A percentile compares a stretch with the other conserved stretches of the same genome.
These are phyloP conservation scores for Zygoascus biomembranicola DNA, from an alignment of 805 yeast species.

Conservation along the genomic window DNA sequence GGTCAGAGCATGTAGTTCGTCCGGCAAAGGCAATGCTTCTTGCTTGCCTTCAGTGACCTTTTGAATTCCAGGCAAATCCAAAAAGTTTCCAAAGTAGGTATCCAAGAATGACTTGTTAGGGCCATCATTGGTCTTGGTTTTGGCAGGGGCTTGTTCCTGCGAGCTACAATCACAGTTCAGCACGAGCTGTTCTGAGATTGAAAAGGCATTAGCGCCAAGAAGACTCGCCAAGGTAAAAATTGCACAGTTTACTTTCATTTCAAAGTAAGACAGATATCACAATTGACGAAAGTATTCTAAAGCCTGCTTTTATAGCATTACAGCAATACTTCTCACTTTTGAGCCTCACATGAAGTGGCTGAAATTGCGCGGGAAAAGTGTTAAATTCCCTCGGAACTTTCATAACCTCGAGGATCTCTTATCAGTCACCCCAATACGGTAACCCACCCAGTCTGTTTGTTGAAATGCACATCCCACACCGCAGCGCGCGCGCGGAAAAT, in stretches of 20 bases:
- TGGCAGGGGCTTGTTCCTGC: neutral
- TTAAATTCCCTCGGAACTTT: too few relatives aligned
- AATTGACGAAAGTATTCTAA: too few relatives aligned
- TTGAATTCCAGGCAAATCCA: conserved; percentile 21
- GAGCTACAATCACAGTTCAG: neutral
- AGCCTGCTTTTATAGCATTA: too few relatives aligned
- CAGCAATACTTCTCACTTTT: too few relatives aligned
- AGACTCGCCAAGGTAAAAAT: neutral
- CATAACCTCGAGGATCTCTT: too few relatives aligned
- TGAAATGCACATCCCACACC: too few relatives aligned
- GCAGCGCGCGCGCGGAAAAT: too few relatives aligned
- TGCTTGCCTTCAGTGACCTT: neutral
- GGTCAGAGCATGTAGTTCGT: conserved; percentile 25
- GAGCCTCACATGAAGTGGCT: neutral
- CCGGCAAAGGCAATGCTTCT: neutral
- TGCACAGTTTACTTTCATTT: conserved; percentile 1
- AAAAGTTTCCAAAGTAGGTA: conserved; percentile 29
- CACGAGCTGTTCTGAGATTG: neutral
- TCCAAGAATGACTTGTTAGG: conserved; percentile 27
- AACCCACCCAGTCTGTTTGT: too few relatives aligned
- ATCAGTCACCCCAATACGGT: too few relatives aligned
- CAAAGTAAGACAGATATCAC: neutral
- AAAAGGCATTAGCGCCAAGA: neutral
- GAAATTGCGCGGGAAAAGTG: neutral
- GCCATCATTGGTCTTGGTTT: neutral